Evolutionary conservation across 2,329 filamentous ascomycete species (phyloP).

Genomic region (Fusarium succisae): DNA sequence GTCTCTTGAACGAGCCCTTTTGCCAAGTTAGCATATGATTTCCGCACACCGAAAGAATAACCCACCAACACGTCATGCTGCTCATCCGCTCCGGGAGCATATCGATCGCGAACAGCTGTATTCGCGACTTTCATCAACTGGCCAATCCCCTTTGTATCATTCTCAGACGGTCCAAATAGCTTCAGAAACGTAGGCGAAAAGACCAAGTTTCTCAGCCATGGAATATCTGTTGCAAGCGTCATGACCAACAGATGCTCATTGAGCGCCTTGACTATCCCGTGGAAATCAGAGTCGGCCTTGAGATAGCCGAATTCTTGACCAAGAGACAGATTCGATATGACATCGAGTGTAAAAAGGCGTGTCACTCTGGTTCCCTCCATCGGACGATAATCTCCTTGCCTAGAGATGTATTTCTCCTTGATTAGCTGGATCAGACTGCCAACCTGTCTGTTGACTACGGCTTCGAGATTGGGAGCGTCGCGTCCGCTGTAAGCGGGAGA

Average conservation of each 20-base stretch:
- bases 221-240: not conserved
- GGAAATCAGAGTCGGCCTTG: not conserved
- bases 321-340: not conserved
- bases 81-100: not conserved
- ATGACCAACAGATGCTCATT: not conserved
- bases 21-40: not conserved
- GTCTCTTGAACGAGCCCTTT: not conserved
- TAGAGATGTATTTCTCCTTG: not conserved
- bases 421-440: not conserved
- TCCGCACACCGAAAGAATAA: rapidly evolving
- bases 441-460: not conserved
- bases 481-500: not conserved
- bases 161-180: not conserved
- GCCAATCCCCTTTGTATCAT: not conserved
- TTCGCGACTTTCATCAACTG: not conserved
- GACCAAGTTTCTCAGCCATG: not conserved
- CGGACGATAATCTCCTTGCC: not conserved
- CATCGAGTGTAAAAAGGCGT: not conserved
- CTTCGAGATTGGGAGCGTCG: not conserved
- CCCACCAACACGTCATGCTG: not conserved
- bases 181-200: not conserved
- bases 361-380: not conserved
- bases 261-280: not conserved
- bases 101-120: not conserved
- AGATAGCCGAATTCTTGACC: not conserved